Evolutionary conservation across 2,329 filamentous ascomycete genomes (phyloP), one percentile per base, ranked within the genome.

Genomic region (Colletotrichum phormii): DNA sequence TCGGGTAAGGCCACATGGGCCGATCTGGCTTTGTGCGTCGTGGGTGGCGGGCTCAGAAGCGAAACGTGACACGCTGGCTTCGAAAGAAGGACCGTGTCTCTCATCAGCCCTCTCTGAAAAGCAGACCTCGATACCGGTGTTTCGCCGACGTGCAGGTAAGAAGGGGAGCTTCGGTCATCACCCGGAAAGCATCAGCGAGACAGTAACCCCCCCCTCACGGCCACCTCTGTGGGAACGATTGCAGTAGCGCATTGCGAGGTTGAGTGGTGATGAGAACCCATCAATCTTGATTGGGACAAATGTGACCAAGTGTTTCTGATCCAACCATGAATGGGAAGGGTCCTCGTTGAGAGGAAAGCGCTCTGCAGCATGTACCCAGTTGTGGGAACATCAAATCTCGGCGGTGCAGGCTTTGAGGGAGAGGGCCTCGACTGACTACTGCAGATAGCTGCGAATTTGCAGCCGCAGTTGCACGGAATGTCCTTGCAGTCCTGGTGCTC

Each of bases 11-110:
- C 26, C 53, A 53, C 46, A 57, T 67, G 22, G 64, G 64, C 53
- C 46, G 65, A 64, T 70, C 66, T 26, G 37, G 63, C 67, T 37
- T 67, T 62, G 60, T 60, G 33, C 59, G 37, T 67, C 29, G 59
- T 59, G 24, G 18, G 49, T 61, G 54, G 67, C 55, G 18, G 33
- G 37, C 24, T 64, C 49, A n/a, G 51, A 15, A 60, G 57, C 64
- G 46, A 46, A 57, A 29, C 29, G 64, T 68, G 69, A 68, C 64
- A 49, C 42, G 42, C 18, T 49, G 42, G 42, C 42, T 46, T n/a
- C 33, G 42, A 24, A 61, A 6, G 37, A 29, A 46, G 59, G 37
- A 61, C n/a, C 8, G 18, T 51, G 26, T 22, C 24, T 49, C 26
- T 31, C n/a, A 24, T 49, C 42, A 62, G 24, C 42, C 42, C 18